phyloP scores from a whole-genome alignment of 1,139 yeast genomes.

The Yamadazyma pseudoaaseri region DNA sequence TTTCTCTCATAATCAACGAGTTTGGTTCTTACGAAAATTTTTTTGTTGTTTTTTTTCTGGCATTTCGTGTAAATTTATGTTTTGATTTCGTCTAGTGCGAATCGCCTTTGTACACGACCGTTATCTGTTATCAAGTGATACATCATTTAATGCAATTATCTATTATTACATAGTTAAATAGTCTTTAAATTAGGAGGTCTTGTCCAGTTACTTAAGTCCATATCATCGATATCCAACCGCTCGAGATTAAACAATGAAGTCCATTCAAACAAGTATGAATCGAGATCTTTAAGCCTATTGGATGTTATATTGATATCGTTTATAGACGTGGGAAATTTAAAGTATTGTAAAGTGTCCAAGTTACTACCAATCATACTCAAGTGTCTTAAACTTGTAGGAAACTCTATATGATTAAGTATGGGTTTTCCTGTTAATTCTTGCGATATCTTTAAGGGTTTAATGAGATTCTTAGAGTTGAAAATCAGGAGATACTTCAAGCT shows the following conservation, averaged over 20 bases:
- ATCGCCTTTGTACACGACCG: slow-evolving; percentile 4
- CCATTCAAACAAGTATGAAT: slow-evolving; percentile 22
- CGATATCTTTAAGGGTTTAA: slow-evolving; percentile 1
- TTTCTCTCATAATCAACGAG: slow-evolving; percentile 51
- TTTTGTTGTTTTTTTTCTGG: slow-evolving; percentile 9
- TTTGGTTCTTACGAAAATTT: slow-evolving; percentile 3
- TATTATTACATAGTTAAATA: no score
- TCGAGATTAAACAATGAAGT: slow-evolving; percentile 16
- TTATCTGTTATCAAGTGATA: background rate
- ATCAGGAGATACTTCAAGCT: slow-evolving; percentile 22
- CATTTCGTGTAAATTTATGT: slow-evolving; percentile 16
- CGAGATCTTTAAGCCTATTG: slow-evolving; percentile 20
- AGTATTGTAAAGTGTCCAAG: slow-evolving; percentile 17
- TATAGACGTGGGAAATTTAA: slow-evolving; percentile 27
- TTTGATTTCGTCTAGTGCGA: slow-evolving; percentile 16
- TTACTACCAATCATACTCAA: slow-evolving; percentile 19
- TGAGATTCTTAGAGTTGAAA: slow-evolving; percentile 4
- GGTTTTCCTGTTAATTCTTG: background rate
- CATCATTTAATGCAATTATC: background rate
- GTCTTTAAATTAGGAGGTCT: slow-evolving; percentile 7
- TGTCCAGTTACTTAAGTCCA: slow-evolving; percentile 4
- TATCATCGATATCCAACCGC: slow-evolving; percentile 10
- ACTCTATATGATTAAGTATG: slow-evolving; percentile 9
- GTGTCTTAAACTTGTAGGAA: slow-evolving; percentile 20
- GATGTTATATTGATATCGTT: slow-evolving; percentile 22